These are phyloP conservation scores for Pythium utonaiense DNA, from an alignment of 352 stramenopile species.

Conservation along the genomic window DNA sequence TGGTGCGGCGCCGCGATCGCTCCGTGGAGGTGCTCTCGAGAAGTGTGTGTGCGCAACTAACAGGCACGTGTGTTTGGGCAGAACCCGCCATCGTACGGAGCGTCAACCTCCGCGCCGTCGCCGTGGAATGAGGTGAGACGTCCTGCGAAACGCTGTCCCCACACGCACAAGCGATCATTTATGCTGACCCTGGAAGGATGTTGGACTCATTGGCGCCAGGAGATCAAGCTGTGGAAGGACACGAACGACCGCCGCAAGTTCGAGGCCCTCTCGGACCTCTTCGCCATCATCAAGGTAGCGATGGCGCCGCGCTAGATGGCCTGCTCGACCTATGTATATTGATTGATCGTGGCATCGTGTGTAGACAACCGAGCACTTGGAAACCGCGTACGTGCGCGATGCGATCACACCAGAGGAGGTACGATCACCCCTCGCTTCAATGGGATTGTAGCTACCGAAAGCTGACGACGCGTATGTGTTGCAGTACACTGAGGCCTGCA, in stretches of 20 bases:
- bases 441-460: not conserved
- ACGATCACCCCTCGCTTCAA: not conserved
- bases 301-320: too few species aligned
- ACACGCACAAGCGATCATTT: too few species aligned
- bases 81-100: not conserved
- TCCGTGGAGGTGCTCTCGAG: too few species aligned
- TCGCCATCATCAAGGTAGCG: conserved; percentile 95
- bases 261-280: conserved; percentile 90
- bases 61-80: not conserved
- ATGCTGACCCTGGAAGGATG: not conserved
- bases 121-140: conserved; percentile 21
- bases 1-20: not conserved
- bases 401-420: conserved; percentile 91
- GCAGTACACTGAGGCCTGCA: conserved; percentile 95
- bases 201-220: conserved; percentile 20
- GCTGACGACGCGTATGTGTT: not conserved
- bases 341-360: too few species aligned
- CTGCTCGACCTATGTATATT: too few species aligned
- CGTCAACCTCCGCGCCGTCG: not conserved
- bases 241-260: conserved; percentile 86
- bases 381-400: conserved; percentile 96
- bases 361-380: conserved; percentile 94
- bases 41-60: not conserved
- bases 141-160: too few species aligned
- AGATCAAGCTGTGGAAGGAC: conserved; percentile 79